A percentile compares a stretch with the other conserved stretches of the same genome.
Evolutionary conservation across 192 early-diverging fungal genomes (phyloP).

Genomic region (Irineochytrium annulatum): DNA sequence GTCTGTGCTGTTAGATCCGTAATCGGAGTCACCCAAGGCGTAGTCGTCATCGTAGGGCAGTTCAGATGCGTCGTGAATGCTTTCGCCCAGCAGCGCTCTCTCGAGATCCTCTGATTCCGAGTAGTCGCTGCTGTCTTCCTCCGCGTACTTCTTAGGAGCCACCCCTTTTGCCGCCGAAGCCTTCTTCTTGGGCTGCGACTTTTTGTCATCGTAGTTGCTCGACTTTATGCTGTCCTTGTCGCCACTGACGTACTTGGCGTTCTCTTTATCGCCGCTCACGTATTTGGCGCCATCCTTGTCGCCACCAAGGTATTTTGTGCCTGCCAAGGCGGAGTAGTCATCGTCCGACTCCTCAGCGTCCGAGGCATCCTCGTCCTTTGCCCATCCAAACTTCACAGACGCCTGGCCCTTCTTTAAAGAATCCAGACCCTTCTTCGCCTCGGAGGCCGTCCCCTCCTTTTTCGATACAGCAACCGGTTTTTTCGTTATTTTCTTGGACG

Average conservation of each 20-base stretch:
- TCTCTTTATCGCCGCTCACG: slow-evolving; percentile 8
- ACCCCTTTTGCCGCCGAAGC: no score
- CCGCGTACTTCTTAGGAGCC: no score
- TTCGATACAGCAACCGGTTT: slow-evolving; percentile 5
- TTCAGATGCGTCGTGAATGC: no score
- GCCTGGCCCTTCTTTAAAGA: background rate
- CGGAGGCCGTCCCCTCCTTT: slow-evolving; percentile 20
- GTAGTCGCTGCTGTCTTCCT: no score
- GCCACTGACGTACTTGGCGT: background rate
- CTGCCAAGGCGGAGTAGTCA: slow-evolving; percentile 4
- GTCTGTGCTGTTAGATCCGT: no score
- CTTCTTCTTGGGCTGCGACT: slow-evolving; percentile 3
- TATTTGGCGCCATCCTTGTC: background rate
- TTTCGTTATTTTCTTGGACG: slow-evolving; percentile 15
- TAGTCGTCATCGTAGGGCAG: no score
- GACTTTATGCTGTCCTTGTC: slow-evolving; percentile 1
- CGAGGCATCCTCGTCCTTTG: background rate
- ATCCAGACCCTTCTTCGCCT: slow-evolving; percentile 20
- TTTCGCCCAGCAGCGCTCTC: no score
- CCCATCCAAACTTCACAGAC: background rate
- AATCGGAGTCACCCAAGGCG: no score
- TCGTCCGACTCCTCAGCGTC: slow-evolving; percentile 2
- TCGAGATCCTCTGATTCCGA: no score
- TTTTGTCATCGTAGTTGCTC: background rate
- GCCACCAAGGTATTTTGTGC: background rate